Conservation (phyloP, 805 yeast genomes). For the Metschnikowia cubensis region DNA sequence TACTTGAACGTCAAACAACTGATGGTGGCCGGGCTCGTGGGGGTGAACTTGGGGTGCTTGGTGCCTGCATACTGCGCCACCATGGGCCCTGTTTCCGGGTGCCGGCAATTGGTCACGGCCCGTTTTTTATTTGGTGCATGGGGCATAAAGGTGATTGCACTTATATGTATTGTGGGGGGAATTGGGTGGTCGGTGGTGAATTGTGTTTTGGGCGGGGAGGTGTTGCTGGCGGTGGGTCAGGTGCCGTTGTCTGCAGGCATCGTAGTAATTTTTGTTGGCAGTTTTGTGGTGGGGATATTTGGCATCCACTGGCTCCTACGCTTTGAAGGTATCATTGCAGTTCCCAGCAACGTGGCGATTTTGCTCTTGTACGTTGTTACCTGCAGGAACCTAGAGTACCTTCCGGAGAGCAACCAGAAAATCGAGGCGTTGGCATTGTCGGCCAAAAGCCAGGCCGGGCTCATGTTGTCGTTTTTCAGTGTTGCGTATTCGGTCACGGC, state of each 20-base stretch:
- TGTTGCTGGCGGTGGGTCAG: conserved; percentile 19
- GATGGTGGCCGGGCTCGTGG: conserved; percentile 28
- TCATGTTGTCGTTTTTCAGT: conserved; percentile 34
- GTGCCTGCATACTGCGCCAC: conserved; percentile 37
- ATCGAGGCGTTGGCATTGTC: conserved; percentile 6
- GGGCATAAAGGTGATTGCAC: conserved; percentile 30
- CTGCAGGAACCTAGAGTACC: conserved; percentile 20
- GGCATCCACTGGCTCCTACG: conserved; percentile 30
- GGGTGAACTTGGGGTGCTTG: conserved; percentile 30
- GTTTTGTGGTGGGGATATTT: conserved; percentile 29
- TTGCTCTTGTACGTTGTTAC: conserved; percentile 32
- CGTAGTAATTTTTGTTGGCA: conserved; percentile 23
- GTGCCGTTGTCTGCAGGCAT: conserved; percentile 11
- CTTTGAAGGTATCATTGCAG: conserved; percentile 26
- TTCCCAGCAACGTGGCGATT: conserved; percentile 29
- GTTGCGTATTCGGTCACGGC: conserved; percentile 35
- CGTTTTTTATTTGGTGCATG: conserved; percentile 34
- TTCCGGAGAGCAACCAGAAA: conserved; percentile 9
- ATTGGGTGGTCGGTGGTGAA: conserved; percentile 39
- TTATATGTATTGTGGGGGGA: conserved; percentile 30
- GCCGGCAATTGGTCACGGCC: conserved; percentile 37
- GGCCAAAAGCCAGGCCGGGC: conserved; percentile 23
- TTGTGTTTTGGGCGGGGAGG: conserved; percentile 37
- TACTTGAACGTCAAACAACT: conserved; percentile 26
- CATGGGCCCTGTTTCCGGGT: conserved; percentile 38